Percentiles rank a stretch among this genome's conserved stretches.
Evolutionary conservation across 345 rosid species (phyloP).

Genomic region (Eutrema yunnanense): DNA sequence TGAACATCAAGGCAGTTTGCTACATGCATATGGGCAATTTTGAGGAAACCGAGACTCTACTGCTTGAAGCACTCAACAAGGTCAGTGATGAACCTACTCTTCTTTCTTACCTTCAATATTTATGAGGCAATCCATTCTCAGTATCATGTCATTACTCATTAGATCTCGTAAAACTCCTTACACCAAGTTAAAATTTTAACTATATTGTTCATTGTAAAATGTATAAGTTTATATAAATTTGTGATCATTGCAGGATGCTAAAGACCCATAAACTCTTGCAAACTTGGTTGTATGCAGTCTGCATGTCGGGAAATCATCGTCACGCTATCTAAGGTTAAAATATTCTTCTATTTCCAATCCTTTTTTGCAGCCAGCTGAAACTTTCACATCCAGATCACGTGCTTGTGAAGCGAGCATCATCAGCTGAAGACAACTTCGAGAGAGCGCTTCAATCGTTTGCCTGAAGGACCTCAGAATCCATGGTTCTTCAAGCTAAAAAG

Average conservation of each 20-base stretch:
- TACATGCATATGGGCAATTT: conserved; percentile 96
- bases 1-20: conserved; percentile 92
- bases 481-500: not conserved
- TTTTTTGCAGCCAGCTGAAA: conserved; percentile 78
- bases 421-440: conserved; percentile 82
- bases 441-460: conserved; percentile 87
- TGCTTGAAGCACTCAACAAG: conserved; percentile 98
- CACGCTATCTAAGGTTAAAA: conserved; percentile 76
- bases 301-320: conserved; percentile 82
- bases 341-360: not conserved
- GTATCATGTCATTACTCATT: not conserved
- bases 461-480: conserved; percentile 25
- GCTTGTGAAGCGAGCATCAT: conserved; percentile 60
- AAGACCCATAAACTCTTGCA: conserved; percentile 94
- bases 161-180: not conserved
- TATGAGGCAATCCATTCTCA: not conserved
- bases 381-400: conserved; percentile 70
- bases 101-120: not conserved
- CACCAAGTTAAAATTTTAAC: not conserved
- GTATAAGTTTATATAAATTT: not conserved
- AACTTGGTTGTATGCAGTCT: conserved; percentile 92
- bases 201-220: not conserved
- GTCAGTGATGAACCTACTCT: conserved; percentile 30
- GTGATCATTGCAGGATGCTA: conserved; percentile 62
- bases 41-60: conserved; percentile 88